phyloP scores from a whole-genome alignment of 2,329 filamentous ascomycete genomes.

The Metarhizium guizhouense region DNA sequence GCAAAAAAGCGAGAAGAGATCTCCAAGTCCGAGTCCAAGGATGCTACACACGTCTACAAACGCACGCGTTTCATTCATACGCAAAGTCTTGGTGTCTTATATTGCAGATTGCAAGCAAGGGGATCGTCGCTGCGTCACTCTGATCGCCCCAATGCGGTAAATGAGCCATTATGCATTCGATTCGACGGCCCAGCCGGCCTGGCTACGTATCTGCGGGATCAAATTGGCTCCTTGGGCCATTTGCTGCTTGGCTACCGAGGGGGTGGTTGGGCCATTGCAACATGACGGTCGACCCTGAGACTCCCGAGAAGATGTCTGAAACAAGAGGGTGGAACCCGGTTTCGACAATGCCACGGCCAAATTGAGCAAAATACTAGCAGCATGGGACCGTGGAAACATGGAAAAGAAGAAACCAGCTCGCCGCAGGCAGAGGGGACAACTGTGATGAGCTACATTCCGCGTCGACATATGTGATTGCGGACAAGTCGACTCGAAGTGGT shows the following conservation, averaged over 20 bases:
- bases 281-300: constrained; percentile 3
- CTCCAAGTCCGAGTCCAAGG: too few relatives aligned
- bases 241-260: not conserved
- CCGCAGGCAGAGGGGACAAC: too few relatives aligned
- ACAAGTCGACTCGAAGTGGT: too few relatives aligned
- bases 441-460: too few relatives aligned
- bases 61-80: not conserved
- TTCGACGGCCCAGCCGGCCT: too few relatives aligned
- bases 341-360: not conserved
- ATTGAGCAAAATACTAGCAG: too few relatives aligned
- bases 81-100: not conserved
- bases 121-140: not conserved
- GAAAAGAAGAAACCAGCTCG: too few relatives aligned
- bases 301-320: constrained; percentile 1
- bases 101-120: not conserved
- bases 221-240: not conserved
- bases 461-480: too few relatives aligned
- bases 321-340: not conserved
- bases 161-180: not conserved
- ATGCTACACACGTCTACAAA: not conserved
- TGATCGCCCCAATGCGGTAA: not conserved
- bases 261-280: constrained; percentile 1
- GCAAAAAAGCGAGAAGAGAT: not conserved
- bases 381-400: too few relatives aligned
- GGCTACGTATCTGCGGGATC: too few relatives aligned